These are phyloP conservation scores for Candida xiaguanensis DNA, from an alignment of 805 yeast genomes.

Conservation along the genomic window DNA sequence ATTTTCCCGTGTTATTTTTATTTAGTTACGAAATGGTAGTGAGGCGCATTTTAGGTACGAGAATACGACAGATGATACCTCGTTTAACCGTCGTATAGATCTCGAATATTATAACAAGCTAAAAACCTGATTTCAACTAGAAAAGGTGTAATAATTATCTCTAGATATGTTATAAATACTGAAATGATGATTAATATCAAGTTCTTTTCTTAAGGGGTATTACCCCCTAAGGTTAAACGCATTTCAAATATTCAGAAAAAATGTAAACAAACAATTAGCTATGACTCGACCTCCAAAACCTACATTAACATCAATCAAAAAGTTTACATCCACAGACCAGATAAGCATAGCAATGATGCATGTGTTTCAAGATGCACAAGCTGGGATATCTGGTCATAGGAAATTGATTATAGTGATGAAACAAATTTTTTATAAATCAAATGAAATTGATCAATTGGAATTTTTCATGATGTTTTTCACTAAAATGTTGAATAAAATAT, in stretches of 20 bases:
- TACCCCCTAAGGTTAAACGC: slow-evolving; percentile 1
- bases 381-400: slow-evolving; percentile 69
- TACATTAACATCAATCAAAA: slow-evolving; percentile 16
- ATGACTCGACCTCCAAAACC: slow-evolving; percentile 11
- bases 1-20: slow-evolving; percentile 2
- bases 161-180: no score
- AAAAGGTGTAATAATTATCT: no score
- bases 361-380: slow-evolving; percentile 78
- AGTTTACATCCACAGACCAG: slow-evolving; percentile 19
- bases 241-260: slow-evolving; percentile 2
- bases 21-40: background rate
- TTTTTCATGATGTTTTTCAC: slow-evolving; percentile 60
- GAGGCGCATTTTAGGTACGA: slow-evolving; percentile 4
- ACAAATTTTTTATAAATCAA: slow-evolving; percentile 54
- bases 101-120: background rate
- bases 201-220: slow-evolving; percentile 1
- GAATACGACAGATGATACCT: background rate
- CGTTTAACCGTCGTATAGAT: slow-evolving; percentile 5
- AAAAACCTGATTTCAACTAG: no score
- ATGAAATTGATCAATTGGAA: slow-evolving; percentile 48
- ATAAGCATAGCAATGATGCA: slow-evolving; percentile 48
- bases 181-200: background rate
- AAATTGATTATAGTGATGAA: slow-evolving; percentile 64
- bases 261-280: slow-evolving; percentile 3
- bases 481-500: slow-evolving; percentile 56